Conservation (phyloP, 2,329 filamentous ascomycete genomes). For the Aspergillus costaricaensis region DNA sequence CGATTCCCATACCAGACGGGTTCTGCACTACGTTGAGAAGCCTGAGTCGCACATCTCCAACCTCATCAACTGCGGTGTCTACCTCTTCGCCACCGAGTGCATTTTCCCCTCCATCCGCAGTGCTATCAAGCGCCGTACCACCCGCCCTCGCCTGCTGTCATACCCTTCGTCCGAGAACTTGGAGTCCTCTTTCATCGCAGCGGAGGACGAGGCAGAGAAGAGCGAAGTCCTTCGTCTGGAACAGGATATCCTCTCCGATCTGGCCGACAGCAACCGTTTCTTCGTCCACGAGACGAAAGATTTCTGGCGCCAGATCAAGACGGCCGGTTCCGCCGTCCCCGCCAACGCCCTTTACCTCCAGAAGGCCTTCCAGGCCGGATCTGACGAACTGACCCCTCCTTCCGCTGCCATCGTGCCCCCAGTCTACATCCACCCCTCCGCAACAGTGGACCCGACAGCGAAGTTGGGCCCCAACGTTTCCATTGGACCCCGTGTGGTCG, state of each 20-base stretch:
- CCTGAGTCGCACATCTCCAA: constrained; percentile 97
- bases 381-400: constrained; percentile 77
- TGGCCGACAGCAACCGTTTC: constrained; percentile 96
- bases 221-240: constrained; percentile 91
- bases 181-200: constrained; percentile 65
- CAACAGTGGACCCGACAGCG: constrained; percentile 86
- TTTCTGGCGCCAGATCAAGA: constrained; percentile 99
- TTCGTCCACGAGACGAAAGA: constrained; percentile 98
- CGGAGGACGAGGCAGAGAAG: constrained; percentile 73
- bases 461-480: constrained; percentile 97
- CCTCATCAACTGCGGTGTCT: constrained; percentile 98
- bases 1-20: constrained; percentile 88
- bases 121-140: constrained; percentile 92
- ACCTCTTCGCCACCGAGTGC: constrained; percentile 91
- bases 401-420: constrained; percentile 87
- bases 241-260: constrained; percentile 92
- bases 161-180: constrained; percentile 96
- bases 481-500: constrained; percentile 80
- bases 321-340: constrained; percentile 91
- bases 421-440: constrained; percentile 92
- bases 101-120: constrained; percentile 95
- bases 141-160: constrained; percentile 86
- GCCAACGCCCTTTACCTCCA: constrained; percentile 96
- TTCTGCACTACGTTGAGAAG: constrained; percentile 99
- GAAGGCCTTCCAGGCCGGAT: constrained; percentile 82